A percentile compares a stretch with the other conserved stretches of the same genome.
phyloP scores from a whole-genome alignment of 306 rosid species.

The Quercus berberidifolia region DNA sequence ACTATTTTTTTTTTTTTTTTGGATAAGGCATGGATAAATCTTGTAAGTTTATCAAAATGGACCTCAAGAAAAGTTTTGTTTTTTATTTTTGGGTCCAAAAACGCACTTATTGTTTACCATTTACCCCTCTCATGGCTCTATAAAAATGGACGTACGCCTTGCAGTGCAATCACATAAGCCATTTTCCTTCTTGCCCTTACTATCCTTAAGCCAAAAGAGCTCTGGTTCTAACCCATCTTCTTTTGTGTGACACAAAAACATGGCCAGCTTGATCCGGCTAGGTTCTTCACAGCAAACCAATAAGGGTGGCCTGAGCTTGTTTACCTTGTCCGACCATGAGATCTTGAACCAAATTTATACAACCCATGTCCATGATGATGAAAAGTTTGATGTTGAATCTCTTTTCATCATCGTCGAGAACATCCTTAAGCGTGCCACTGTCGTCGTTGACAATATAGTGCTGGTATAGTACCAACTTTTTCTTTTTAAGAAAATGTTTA shows the following conservation, averaged over 20 bases:
- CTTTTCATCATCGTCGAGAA: constrained; percentile 35
- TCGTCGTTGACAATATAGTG: constrained; percentile 14
- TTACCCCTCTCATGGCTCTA: background rate
- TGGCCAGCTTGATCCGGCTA: background rate
- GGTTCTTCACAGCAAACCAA: background rate
- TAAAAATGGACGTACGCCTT: background rate
- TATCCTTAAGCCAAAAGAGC: background rate
- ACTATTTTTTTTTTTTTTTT: too few relatives aligned
- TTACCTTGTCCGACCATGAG: background rate
- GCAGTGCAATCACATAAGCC: background rate
- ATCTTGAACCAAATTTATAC: background rate
- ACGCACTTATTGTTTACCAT: background rate
- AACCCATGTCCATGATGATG: constrained; percentile 31
- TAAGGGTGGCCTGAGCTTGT: background rate
- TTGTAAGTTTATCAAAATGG: too few relatives aligned
- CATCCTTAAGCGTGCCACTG: constrained; percentile 31
- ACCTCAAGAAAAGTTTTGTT: too few relatives aligned
- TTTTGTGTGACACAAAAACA: background rate
- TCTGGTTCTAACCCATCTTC: background rate
- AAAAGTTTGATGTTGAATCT: constrained; percentile 35
- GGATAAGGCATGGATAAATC: too few relatives aligned
- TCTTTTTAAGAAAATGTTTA: too few relatives aligned
- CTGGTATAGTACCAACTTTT: background rate
- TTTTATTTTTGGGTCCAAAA: too few relatives aligned
- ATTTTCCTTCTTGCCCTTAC: background rate